Evolutionary conservation across 2,329 filamentous ascomycete genomes (phyloP).

Genomic region (Diaporthe australafricana): DNA sequence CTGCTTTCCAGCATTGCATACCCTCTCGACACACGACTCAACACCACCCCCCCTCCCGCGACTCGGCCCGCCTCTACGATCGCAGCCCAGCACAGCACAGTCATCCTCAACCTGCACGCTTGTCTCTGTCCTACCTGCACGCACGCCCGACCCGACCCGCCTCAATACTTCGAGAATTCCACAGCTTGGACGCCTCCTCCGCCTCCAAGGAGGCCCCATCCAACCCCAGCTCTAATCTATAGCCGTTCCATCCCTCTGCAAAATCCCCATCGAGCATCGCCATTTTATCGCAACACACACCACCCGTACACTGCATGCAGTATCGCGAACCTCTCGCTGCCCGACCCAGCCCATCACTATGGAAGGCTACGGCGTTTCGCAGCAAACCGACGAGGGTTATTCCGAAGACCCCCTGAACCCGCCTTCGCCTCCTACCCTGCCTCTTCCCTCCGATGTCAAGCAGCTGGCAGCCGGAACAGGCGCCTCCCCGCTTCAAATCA

Average conservation of each 20-base stretch:
- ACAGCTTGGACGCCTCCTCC: not conserved
- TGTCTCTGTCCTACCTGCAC: conserved; percentile 16
- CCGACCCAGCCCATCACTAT: conserved; percentile 38
- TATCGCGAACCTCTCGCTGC: conserved; percentile 39
- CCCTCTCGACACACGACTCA: not conserved
- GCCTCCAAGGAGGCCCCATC: not conserved
- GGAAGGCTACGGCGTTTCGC: conserved; percentile 41
- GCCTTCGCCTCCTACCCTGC: conserved; percentile 47
- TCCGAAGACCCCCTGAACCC: conserved; percentile 76
- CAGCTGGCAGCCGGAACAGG: conserved; percentile 28
- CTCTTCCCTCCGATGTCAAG: conserved; percentile 40
- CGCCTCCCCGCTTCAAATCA: conserved; percentile 33
- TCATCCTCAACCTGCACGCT: conserved; percentile 21
- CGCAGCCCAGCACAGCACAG: conserved; percentile 1
- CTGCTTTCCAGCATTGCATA: not conserved
- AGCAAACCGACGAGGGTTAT: conserved; percentile 85
- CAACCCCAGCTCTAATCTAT: not conserved
- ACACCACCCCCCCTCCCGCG: not conserved
- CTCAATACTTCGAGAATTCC: not conserved
- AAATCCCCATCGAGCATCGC: not conserved
- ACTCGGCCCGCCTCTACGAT: not conserved
- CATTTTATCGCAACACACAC: not conserved
- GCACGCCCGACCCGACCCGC: not conserved
- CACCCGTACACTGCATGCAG: conserved; percentile 15
- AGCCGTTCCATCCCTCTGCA: not conserved